These are phyloP conservation scores for Coniochaeta hoffmannii DNA, from an alignment of 2,329 filamentous ascomycete genomes.

Conservation along the genomic window DNA sequence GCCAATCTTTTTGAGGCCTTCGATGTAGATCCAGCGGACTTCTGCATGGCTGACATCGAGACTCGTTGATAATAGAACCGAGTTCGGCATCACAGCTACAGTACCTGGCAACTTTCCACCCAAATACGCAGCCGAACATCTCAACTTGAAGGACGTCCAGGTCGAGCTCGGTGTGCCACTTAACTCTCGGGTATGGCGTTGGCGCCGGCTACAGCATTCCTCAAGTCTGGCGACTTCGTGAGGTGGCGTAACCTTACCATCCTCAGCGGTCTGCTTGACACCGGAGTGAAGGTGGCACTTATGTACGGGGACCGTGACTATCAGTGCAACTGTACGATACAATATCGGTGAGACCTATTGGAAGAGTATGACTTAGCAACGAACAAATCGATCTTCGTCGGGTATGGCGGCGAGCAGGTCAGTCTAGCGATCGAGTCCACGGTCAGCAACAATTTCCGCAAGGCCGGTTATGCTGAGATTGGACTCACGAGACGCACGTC, in stretches of 20 bases:
- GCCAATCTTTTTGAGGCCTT: neutral
- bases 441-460: conserved; percentile 52
- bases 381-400: conserved; percentile 18
- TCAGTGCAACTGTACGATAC: conserved; percentile 36
- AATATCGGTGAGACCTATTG: too few species aligned
- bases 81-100: conserved; percentile 47
- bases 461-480: conserved; percentile 58
- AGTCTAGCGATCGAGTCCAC: conserved; percentile 46
- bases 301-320: conserved; percentile 52
- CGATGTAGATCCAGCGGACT: neutral
- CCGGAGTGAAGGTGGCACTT: conserved; percentile 45
- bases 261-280: conserved; percentile 42
- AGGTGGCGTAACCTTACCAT: conserved; percentile 28
- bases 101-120: conserved; percentile 39
- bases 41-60: neutral
- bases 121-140: conserved; percentile 41
- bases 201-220: conserved; percentile 35
- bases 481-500: conserved; percentile 49
- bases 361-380: too few species aligned
- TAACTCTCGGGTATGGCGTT: conserved; percentile 41
- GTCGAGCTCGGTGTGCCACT: conserved; percentile 48
- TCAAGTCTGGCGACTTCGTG: conserved; percentile 19
- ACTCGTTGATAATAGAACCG: conserved; percentile 24
- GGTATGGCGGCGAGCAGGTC: conserved; percentile 40
- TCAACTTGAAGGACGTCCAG: conserved; percentile 48